These are phyloP conservation scores for Striga asiatica DNA, from an alignment of 257 asterid genomes.

Conservation along the genomic window DNA sequence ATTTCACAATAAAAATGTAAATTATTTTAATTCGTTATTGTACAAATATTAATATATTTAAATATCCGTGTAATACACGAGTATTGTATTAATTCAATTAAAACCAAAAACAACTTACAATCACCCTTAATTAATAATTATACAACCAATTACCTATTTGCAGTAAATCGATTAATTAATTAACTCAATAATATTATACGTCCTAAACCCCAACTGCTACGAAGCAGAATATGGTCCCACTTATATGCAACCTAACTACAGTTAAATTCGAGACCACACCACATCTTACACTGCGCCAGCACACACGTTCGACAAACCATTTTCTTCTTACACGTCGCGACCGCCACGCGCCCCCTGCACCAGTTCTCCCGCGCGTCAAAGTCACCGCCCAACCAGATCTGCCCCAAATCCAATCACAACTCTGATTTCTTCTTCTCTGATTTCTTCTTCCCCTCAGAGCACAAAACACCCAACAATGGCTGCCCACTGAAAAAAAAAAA, in stretches of 20 bases:
- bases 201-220: no score
- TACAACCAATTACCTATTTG: no score
- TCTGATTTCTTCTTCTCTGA: conserved; percentile 8
- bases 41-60: no score
- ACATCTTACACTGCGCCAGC: conserved; percentile 5
- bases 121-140: no score
- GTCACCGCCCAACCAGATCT: conserved; percentile 4
- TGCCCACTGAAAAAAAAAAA: conserved; percentile 4
- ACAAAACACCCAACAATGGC: conserved; percentile 22
- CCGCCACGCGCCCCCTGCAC: not conserved
- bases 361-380: not conserved
- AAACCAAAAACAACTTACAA: no score
- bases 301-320: not conserved
- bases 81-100: no score
- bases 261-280: conserved; percentile 1
- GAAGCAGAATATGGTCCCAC: not conserved
- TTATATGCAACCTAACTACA: not conserved
- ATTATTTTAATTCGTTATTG: no score
- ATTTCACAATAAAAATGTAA: no score
- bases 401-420: conserved; percentile 3
- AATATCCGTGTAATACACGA: no score
- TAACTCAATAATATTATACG: no score
- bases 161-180: no score
- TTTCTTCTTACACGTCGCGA: not conserved
- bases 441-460: not conserved